Evolutionary conservation across 2,329 filamentous ascomycete species (phyloP).

Genomic region (Zymoseptoria passerinii): DNA sequence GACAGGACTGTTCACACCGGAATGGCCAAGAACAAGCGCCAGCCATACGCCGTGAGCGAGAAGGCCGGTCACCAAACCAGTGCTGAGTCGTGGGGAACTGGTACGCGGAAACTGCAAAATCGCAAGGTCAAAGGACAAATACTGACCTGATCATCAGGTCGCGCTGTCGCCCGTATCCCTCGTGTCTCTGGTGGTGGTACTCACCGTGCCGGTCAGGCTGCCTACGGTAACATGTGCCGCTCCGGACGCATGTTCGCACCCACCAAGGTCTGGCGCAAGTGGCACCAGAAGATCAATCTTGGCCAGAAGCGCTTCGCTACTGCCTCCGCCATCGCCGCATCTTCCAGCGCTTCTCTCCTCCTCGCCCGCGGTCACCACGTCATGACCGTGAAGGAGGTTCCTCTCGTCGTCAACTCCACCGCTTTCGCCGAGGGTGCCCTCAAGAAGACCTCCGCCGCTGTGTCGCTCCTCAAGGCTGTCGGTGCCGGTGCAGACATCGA

Average conservation of each 20-base stretch:
- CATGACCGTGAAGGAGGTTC: slow-evolving; percentile 86
- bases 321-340: slow-evolving; percentile 93
- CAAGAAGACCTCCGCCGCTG: slow-evolving; percentile 80
- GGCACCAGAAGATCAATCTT: slow-evolving; percentile 99
- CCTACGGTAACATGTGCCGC: slow-evolving; percentile 99
- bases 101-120: slow-evolving; percentile 42
- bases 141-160: slow-evolving; percentile 51
- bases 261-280: slow-evolving; percentile 99
- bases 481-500: slow-evolving; percentile 84
- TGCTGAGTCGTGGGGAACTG: slow-evolving; percentile 99
- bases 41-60: slow-evolving; percentile 99
- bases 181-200: slow-evolving; percentile 99
- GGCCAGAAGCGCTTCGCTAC: slow-evolving; percentile 99
- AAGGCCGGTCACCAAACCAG: slow-evolving; percentile 99
- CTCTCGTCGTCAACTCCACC: slow-evolving; percentile 87
- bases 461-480: slow-evolving; percentile 79
- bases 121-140: no score
- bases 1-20: slow-evolving; percentile 77
- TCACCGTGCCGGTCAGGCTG: slow-evolving; percentile 99
- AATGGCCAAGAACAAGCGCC: slow-evolving; percentile 99
- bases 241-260: slow-evolving; percentile 99
- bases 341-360: slow-evolving; percentile 87
- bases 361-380: slow-evolving; percentile 96
- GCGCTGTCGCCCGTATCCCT: slow-evolving; percentile 99
- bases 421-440: slow-evolving; percentile 72